Percentiles rank a stretch among this genome's conserved stretches.
These are phyloP conservation scores for Ceriops decandra DNA, from an alignment of 345 rosid genomes.

Conservation along the genomic window DNA sequence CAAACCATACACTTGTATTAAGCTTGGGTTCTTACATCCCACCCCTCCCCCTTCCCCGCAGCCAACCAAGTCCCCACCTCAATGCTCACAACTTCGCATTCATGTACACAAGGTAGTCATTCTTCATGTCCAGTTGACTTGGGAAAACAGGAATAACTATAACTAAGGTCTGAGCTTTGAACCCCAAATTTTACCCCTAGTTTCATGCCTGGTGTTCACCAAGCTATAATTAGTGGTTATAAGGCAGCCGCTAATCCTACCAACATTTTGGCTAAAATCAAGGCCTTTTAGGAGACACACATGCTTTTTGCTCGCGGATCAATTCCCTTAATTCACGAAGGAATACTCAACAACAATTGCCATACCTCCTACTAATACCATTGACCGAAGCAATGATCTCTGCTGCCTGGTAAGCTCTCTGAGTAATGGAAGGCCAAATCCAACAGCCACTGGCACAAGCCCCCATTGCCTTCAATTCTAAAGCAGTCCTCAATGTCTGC, in stretches of 20 bases:
- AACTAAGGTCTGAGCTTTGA: no score
- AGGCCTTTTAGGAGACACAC: not conserved
- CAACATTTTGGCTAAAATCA: not conserved
- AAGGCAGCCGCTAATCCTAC: not conserved
- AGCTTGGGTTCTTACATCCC: not conserved
- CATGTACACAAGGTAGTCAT: not conserved
- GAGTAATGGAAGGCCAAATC: slow-evolving; percentile 98
- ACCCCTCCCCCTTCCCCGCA: no score
- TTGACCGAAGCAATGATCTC: slow-evolving; percentile 79
- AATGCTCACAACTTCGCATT: no score
- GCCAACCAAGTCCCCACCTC: no score
- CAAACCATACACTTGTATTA: not conserved
- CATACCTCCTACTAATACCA: slow-evolving; percentile 65
- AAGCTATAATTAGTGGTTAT: not conserved
- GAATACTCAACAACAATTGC: not conserved
- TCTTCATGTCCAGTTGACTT: not conserved
- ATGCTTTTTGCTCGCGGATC: not conserved
- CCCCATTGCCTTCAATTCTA: slow-evolving; percentile 58
- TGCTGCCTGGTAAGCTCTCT: slow-evolving; percentile 92
- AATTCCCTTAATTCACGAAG: not conserved
- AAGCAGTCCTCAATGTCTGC: slow-evolving; percentile 65
- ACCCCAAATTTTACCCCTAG: no score
- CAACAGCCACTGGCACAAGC: slow-evolving; percentile 83
- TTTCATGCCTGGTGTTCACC: not conserved
- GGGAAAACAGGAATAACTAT: no score